Evolutionary conservation across 345 rosid species (phyloP), one percentile per base, ranked within the genome.

Genomic region (Citrus mangshanensis): DNA sequence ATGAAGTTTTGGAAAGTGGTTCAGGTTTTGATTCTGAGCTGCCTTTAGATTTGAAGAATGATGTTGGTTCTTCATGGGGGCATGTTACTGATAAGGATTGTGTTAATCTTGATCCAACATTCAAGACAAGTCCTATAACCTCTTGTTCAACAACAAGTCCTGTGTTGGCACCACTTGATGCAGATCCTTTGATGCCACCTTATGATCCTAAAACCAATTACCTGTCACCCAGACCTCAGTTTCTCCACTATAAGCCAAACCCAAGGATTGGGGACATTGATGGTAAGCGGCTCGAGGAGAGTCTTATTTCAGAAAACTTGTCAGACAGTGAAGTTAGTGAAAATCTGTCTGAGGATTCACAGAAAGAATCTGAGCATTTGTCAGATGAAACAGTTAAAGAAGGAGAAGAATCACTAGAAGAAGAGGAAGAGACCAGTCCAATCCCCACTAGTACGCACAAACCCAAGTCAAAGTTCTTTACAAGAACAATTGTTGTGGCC

Each of bases 151-250:
- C 81, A 37, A 56, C 91, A 2, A 83, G 79, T 68, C 82, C 89
- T 76, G 73, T 79, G 51, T 73, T 92, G 86, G 86, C 90, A 51
- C 90, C 89, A 1, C 84, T 91, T 64, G 95, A 92, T 84, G 90
- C 85, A 2, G 93, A 87, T 79, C 85, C 95, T 25, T 81, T 70
- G 63, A 27, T 86, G 84, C 84, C 80, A 72, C 91, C 92, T 67
- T 93, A 88, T 78, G 91, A 89, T 78, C 93, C 90, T 22, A 81
- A 86, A 74, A 87, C 86, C 42, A 91, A 91, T 79, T 89, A 82
- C 76, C 87, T 87, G 63, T 86, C 95, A 8, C 91, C 91, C 13
- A 88, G 95, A 85, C 95, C 93, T 64, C 88, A 75, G 80, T 91
- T 89, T 80, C 90, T 88, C 55, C 88, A 81, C 46, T 89, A 91